Conservation (phyloP, 2,329 filamentous ascomycete genomes). For the Beauveria varroae region DNA sequence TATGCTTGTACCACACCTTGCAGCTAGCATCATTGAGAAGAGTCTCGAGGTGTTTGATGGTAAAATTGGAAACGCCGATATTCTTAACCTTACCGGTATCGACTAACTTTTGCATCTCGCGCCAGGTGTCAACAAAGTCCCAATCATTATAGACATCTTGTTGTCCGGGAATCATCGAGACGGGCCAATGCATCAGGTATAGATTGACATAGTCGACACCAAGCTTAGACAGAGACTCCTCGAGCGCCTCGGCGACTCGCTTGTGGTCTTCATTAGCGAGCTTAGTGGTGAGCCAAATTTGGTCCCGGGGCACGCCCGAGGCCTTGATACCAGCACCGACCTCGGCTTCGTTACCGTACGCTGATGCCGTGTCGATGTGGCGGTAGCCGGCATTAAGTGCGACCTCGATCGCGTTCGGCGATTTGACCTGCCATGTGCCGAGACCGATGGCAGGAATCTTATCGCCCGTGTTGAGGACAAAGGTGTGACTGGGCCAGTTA, state of each 20-base stretch:
- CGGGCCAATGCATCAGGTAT: conserved; percentile 70
- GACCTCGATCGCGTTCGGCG: conserved; percentile 60
- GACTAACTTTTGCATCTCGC: conserved; percentile 59
- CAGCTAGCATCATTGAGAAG: conserved; percentile 57
- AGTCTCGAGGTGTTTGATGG: conserved; percentile 67
- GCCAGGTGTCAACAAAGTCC: conserved; percentile 76
- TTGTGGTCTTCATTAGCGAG: conserved; percentile 75
- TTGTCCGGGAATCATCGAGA: conserved; percentile 53
- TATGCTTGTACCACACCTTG: conserved; percentile 37
- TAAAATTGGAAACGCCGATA: conserved; percentile 78
- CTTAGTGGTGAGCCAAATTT: conserved; percentile 74
- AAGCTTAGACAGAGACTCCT: conserved; percentile 52
- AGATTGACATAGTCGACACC: conserved; percentile 61
- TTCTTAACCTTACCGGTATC: conserved; percentile 64
- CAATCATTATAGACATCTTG: conserved; percentile 68
- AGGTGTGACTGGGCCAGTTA: conserved; percentile 32
- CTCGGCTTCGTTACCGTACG: conserved; percentile 69
- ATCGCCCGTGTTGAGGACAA: conserved; percentile 66
- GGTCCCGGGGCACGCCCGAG: conserved; percentile 54
- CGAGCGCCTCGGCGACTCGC: conserved; percentile 54
- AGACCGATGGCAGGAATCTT: conserved; percentile 72
- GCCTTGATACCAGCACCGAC: conserved; percentile 59
- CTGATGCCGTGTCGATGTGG: conserved; percentile 69
- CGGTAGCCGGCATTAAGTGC: conserved; percentile 63
- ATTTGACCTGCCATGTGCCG: conserved; percentile 71